Percentiles rank a stretch among this genome's conserved stretches.
Conservation (phyloP, 257 asterid species). For the Nicotiana benthamiana region DNA sequence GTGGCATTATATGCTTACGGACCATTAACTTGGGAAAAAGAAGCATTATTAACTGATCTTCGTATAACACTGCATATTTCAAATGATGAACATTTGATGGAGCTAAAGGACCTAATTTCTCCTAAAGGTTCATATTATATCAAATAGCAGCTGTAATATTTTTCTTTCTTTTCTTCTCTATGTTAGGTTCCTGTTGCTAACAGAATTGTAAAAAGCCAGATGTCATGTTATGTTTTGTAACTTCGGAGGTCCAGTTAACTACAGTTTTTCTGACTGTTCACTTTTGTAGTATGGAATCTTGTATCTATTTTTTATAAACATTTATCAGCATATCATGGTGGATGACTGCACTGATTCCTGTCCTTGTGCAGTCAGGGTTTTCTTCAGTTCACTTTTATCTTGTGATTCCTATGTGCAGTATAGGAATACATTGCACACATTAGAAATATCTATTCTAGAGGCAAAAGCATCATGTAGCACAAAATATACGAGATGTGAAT, state of each 20-base stretch:
- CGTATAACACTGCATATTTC: conserved; percentile 77
- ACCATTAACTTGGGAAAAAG: conserved; percentile 93
- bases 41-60: conserved; percentile 73
- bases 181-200: conserved; percentile 15
- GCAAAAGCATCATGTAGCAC: background rate
- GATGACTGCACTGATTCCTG: conserved; percentile 6
- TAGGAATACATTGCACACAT: background rate
- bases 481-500: background rate
- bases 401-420: background rate
- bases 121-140: conserved; percentile 33
- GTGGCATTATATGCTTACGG: conserved; percentile 75
- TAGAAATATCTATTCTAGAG: background rate
- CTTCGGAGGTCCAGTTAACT: conserved; percentile 19
- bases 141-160: conserved; percentile 25
- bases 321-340: conserved; percentile 22
- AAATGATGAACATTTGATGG: conserved; percentile 87
- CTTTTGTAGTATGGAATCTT: conserved; percentile 14
- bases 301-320: conserved; percentile 24
- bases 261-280: conserved; percentile 17
- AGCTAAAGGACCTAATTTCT: conserved; percentile 65
- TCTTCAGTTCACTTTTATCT: background rate
- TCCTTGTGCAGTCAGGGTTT: conserved; percentile 6
- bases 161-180: conserved; percentile 6
- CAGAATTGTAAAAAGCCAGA: conserved; percentile 35
- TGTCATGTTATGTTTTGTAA: conserved; percentile 24